Conservation (phyloP, 1,284 basidiomycete genomes). For the Cutaneotrichosporon daszewskae region DNA sequence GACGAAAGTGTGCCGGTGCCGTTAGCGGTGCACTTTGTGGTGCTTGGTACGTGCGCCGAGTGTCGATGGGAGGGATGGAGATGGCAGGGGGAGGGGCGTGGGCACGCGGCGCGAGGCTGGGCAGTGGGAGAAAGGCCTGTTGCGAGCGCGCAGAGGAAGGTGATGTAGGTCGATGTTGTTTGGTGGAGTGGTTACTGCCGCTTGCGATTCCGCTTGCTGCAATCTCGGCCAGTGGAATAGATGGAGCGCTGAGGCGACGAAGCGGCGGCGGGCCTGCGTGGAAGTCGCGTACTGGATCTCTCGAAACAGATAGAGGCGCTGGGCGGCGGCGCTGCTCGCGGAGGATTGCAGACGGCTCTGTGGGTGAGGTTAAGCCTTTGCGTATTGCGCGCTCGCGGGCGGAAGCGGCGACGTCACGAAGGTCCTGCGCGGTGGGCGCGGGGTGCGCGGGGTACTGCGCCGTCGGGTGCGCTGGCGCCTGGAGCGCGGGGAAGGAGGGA, state of each 20-base stretch:
- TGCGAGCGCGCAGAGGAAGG: conserved; percentile 2
- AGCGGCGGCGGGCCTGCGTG: conserved; percentile 13
- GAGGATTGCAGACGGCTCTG: too few relatives aligned
- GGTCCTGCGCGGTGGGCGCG: too few relatives aligned
- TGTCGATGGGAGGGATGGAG: conserved; percentile 6
- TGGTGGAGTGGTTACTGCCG: neutral
- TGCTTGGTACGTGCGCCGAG: conserved; percentile 3
- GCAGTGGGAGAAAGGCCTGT: conserved; percentile 4
- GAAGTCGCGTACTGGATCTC: conserved; percentile 2
- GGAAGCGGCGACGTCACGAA: too few relatives aligned
- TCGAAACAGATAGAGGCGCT: too few relatives aligned
- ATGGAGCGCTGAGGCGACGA: conserved; percentile 11
- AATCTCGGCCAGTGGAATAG: neutral
- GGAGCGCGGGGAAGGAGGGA: too few relatives aligned
- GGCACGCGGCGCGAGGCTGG: conserved; percentile 7
- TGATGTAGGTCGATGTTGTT: neutral
- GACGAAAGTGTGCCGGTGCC: conserved; percentile 6
- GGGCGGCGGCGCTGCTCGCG: too few relatives aligned
- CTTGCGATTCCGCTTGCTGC: neutral
- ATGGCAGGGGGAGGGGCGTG: conserved; percentile 14
- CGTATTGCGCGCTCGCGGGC: too few relatives aligned
- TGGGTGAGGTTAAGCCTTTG: too few relatives aligned
- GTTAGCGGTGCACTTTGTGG: conserved; percentile 11
- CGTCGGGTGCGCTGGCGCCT: too few relatives aligned
- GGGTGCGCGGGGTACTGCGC: too few relatives aligned